These are phyloP conservation scores for Oemleria cerasiformis DNA, from an alignment of 306 rosid species.

Conservation along the genomic window DNA sequence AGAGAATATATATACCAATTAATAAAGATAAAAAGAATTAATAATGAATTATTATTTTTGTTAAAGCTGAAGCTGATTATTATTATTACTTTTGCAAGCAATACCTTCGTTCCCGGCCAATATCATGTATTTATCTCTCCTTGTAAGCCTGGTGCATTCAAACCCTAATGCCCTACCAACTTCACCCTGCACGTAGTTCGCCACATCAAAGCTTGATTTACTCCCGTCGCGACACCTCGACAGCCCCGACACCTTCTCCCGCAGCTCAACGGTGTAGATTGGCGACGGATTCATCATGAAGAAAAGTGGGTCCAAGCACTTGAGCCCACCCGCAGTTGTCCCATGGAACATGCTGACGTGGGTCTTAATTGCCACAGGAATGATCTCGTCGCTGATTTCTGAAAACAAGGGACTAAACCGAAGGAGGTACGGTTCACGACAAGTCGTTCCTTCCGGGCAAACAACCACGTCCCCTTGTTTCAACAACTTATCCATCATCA, in stretches of 20 bases:
- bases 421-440: slow-evolving; percentile 77
- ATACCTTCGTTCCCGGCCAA: slow-evolving; percentile 85
- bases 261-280: slow-evolving; percentile 39
- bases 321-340: slow-evolving; percentile 78
- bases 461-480: slow-evolving; percentile 59
- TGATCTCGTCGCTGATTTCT: slow-evolving; percentile 47
- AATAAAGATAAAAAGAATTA: too few relatives aligned
- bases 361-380: slow-evolving; percentile 57
- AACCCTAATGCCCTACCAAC: slow-evolving; percentile 53
- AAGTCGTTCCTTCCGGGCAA: slow-evolving; percentile 91
- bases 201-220: slow-evolving; percentile 44
- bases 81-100: slow-evolving; percentile 10
- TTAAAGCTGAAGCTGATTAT: neutral
- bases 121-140: slow-evolving; percentile 77
- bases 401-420: slow-evolving; percentile 81
- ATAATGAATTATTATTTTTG: too few relatives aligned
- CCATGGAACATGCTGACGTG: slow-evolving; percentile 81
- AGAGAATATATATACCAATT: too few relatives aligned
- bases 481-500: slow-evolving; percentile 43
- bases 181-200: slow-evolving; percentile 54
- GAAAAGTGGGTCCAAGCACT: slow-evolving; percentile 74
- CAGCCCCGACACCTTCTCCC: slow-evolving; percentile 26
- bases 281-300: slow-evolving; percentile 72
- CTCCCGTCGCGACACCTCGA: neutral
- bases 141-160: slow-evolving; percentile 60